Evolutionary conservation across 805 yeast species (phyloP), one percentile per base, ranked within the genome.

Genomic region (Starmerella roubikii): DNA sequence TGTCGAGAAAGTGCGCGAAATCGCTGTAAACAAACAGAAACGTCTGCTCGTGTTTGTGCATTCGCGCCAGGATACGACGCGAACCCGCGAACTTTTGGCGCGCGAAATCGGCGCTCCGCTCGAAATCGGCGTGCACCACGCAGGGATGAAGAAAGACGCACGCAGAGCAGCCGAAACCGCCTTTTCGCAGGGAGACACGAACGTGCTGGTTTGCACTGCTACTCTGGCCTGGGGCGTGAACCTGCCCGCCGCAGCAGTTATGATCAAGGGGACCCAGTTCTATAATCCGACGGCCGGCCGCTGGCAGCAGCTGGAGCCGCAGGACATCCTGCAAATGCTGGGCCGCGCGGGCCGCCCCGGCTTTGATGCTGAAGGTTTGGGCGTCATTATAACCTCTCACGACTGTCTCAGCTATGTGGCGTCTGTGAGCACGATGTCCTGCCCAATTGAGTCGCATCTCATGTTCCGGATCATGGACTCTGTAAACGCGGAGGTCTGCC

Each of bases 201-300:
- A 77, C 45, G 96, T 91, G 0, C 63, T 91, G 16, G 81, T 93
- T 50, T 85, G 96, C 69, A 91, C 99, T 2, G 94, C 98, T 0
- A 91, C 99, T 0, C 69, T 91, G 44, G 99, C 99, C 0, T 91
- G 98, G 98, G 99, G 99, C 70, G 96, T 91, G 15, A 91, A 91
- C 54, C 66, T 91, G 39, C 98, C 99, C 2, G 98, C 98, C 6
- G 95, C 95, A 2, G 94, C 85, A 25, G 99, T 91, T 16, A 82
- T 91, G 45, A 76, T 91, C 24, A 91, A 91, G 53, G 97, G 97
- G 0, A 88, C 98, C 0, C 93, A 83, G 52, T 76, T 85, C 0
- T 91, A 93, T 52, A 79, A 91, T 4, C 96, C 99, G 0, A 91
- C 80, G 46, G 72, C 71, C 45, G 94, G 96, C 39, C 61, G 71